These are phyloP conservation scores for Piper betle DNA, from an alignment of 164 flowering plant genomes.

Conservation along the genomic window DNA sequence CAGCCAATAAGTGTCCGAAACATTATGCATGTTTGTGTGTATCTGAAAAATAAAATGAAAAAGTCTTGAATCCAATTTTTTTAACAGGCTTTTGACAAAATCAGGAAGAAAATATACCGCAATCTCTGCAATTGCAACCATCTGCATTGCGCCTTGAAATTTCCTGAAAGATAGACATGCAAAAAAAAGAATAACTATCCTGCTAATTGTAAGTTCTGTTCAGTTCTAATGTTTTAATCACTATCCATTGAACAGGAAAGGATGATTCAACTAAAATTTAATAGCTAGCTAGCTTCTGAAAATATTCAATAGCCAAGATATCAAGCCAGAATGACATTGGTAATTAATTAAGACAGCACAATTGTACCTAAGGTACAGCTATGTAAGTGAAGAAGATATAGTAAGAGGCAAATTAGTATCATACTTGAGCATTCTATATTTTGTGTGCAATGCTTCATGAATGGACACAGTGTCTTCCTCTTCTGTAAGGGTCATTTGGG, in stretches of 20 bases:
- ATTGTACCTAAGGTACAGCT: too few relatives aligned
- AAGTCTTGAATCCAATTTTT: not conserved
- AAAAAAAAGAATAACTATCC: not conserved
- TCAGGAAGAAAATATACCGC: conserved; percentile 27
- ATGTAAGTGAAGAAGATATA: not conserved
- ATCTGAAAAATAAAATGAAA: conserved; percentile 32
- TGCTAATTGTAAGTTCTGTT: not conserved
- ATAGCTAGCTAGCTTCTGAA: too few relatives aligned
- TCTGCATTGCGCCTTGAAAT: conserved; percentile 79
- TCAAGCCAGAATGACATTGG: too few relatives aligned
- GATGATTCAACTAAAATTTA: not conserved
- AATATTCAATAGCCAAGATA: too few relatives aligned
- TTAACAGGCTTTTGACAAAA: not conserved
- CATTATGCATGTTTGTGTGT: conserved; percentile 44
- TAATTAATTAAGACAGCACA: too few relatives aligned
- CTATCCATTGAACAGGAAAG: conserved; percentile 7
- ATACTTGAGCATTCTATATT: conserved; percentile 84
- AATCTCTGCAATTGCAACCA: conserved; percentile 60
- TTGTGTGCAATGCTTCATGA: conserved; percentile 62
- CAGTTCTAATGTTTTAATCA: too few relatives aligned
- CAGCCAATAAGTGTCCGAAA: conserved; percentile 62
- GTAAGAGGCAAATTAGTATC: conserved; percentile 6
- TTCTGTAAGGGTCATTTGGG: conserved; percentile 50
- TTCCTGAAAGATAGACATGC: conserved; percentile 35
- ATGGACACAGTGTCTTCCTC: conserved; percentile 55